Evolutionary conservation across 306 rosid species (phyloP), one percentile per base, ranked within the genome.

Genomic region (Carpinus viminea): DNA sequence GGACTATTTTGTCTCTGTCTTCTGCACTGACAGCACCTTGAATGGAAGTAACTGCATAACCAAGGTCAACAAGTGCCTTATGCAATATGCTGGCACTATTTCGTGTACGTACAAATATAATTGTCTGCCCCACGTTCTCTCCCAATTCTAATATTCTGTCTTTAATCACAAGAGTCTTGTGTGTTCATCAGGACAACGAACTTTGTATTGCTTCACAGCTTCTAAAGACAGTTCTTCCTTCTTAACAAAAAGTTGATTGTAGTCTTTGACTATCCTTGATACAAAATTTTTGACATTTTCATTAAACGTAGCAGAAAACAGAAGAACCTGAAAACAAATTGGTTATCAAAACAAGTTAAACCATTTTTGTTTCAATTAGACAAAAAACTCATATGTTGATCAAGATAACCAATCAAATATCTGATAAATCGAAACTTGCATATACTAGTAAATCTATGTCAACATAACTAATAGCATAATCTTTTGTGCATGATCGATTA

Each of bases 281-380:
- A 87, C 89, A 47, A 94, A 94, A 53, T 81, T 86, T 85, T 83
- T 94, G 68, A 94, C 98, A 2, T 24, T 83, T n/a, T 94, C 97
- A 76, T 90, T 92, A 55, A 94, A 94, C 43, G 98, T 94, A 59
- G 97, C 98, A 77, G 98, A 94, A 86, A 92, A 94, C 81, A 93
- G 79, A 77, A 90, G 92, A 80, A 91, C 94, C 97, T 93, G 93
- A 62, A 76, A 81, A 74, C 56, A 74, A 50, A 57, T 55, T 76
- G 61, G 56, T 72, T 20, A 47, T 16, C 17, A 60, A 75, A 61
- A 18, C 24, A 61, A 31, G 60, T 76, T 13, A 75, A 75, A 68
- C 24, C 8, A 70, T 12, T 64, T n/a, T 65, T 21, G 41, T 64
- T 12, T 66, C 7, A 28, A 31, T 51, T 48, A 21, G 65, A 59